These are phyloP conservation scores for Ogataea dorogensis DNA, from an alignment of 805 yeast species.

Conservation along the genomic window DNA sequence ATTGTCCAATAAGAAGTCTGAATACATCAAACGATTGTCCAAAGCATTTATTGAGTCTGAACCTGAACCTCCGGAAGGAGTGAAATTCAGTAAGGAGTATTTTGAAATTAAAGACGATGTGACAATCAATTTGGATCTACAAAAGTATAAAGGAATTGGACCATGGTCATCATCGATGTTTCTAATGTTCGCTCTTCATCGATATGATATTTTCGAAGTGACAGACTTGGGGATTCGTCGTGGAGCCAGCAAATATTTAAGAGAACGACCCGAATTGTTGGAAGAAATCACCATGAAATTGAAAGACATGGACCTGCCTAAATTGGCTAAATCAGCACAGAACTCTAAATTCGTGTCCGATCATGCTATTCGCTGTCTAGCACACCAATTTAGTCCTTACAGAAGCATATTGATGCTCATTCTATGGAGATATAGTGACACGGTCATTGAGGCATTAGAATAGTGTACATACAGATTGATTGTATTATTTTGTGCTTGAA, in stretches of 20 bases:
- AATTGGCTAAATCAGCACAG: conserved; percentile 5
- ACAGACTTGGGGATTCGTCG: conserved; percentile 85
- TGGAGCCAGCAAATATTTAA: conserved; percentile 68
- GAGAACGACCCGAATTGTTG: conserved; percentile 49
- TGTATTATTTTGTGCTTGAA: conserved; percentile 7
- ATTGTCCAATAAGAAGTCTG: conserved; percentile 63
- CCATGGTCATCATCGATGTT: conserved; percentile 92
- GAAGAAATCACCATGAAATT: conserved; percentile 43
- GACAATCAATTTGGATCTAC: conserved; percentile 17
- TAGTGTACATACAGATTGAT: conserved; percentile 4
- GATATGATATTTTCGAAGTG: conserved; percentile 68
- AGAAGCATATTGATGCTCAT: conserved; percentile 65
- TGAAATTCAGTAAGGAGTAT: conserved; percentile 17
- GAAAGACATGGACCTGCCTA: conserved; percentile 11
- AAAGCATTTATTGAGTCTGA: conserved; percentile 42
- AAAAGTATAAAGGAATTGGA: conserved; percentile 65
- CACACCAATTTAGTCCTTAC: conserved; percentile 63
- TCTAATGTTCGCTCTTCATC: conserved; percentile 62
- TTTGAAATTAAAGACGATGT: conserved; percentile 20
- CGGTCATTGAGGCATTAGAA: conserved; percentile 49
- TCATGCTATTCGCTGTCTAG: conserved; percentile 52
- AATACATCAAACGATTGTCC: conserved; percentile 57
- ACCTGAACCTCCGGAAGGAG: conserved; percentile 17
- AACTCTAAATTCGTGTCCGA: conserved; percentile 43
- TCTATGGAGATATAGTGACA: conserved; percentile 69